phyloP scores from a whole-genome alignment of 2,329 filamentous ascomycete genomes.

The Hyphodiscus sp. region DNA sequence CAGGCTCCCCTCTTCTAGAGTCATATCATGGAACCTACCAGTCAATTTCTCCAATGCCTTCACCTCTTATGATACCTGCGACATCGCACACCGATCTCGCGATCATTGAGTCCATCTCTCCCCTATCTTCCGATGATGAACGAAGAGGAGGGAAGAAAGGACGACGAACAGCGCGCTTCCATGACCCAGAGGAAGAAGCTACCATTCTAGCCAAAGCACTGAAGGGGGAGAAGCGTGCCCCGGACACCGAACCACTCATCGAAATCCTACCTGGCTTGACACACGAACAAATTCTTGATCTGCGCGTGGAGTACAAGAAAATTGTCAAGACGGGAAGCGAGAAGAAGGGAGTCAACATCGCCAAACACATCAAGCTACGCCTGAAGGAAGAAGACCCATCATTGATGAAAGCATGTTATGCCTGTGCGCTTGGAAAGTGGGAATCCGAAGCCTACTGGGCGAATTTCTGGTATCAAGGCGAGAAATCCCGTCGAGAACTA shows the following conservation, averaged over 20 bases:
- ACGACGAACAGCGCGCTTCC: constrained; percentile 64
- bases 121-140: constrained; percentile 44
- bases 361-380: constrained; percentile 73
- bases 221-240: constrained; percentile 44
- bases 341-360: constrained; percentile 74
- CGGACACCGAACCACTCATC: constrained; percentile 66
- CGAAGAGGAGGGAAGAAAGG: constrained; percentile 33
- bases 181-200: constrained; percentile 77
- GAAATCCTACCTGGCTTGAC: constrained; percentile 79
- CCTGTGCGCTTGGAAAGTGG: constrained; percentile 82
- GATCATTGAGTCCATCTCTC: constrained; percentile 45
- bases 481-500: constrained; percentile 76
- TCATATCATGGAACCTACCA: constrained; percentile 93
- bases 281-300: constrained; percentile 79
- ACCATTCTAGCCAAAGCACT: constrained; percentile 70
- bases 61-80: constrained; percentile 57
- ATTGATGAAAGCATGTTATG: constrained; percentile 87
- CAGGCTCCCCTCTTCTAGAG: constrained; percentile 80
- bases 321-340: constrained; percentile 72
- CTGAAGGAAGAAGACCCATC: constrained; percentile 68
- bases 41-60: constrained; percentile 89
- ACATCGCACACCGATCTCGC: constrained; percentile 38
- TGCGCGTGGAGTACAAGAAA: constrained; percentile 85
- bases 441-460: constrained; percentile 97
- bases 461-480: constrained; percentile 93